Evolutionary conservation across 225 moss, liverwort and hornwort species (phyloP), one percentile per base, ranked within the genome.

Genomic region (Marchantia paleacea): DNA sequence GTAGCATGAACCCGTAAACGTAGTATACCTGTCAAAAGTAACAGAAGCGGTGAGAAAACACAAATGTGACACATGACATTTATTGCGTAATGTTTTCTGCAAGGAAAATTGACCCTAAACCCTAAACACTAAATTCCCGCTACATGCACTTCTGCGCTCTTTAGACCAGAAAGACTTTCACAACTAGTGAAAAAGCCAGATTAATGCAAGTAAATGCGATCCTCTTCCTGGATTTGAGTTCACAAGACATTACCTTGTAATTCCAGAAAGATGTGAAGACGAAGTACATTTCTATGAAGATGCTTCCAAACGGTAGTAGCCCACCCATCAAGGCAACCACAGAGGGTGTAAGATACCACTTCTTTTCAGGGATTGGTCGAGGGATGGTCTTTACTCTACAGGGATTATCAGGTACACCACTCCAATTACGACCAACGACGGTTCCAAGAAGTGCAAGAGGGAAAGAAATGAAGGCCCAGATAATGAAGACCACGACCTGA

Each of bases 211-310:
- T 39, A 39, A 39, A 39, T 39, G 39, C 39, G 39, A 39, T 39
- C 39, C 39, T 39, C 39, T 39, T 39, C 39, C 39, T 2, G 39
- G 3, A 39, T 39, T 39, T n/a, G 3, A 39, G 39, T 39, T 39
- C 39, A 39, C 39, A 5, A 39, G 39, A 39, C 39, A 39, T 75
- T 75, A 99, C 97, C 97, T 99, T 99, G 87, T 95, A 99, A 68
- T 99, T 95, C 97, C 97, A 99, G 87, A 99, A 99, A 60, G 97
- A 99, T 72, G 97, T 99, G 90, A 99, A 99, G 28, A 99, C 95
- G 75, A 99, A 99, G 84, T 99, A 99, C 97, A 99, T 99, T 78
- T 99, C 97, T 70, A 99, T 99, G 84, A 99, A 99, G 79, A 99
- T 99, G 84, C 97, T 99, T 77, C 97, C 97, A 61, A 99, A 99